These are phyloP conservation scores for Lithospermum erythrorhizon DNA, from an alignment of 257 asterid genomes.

Conservation along the genomic window DNA sequence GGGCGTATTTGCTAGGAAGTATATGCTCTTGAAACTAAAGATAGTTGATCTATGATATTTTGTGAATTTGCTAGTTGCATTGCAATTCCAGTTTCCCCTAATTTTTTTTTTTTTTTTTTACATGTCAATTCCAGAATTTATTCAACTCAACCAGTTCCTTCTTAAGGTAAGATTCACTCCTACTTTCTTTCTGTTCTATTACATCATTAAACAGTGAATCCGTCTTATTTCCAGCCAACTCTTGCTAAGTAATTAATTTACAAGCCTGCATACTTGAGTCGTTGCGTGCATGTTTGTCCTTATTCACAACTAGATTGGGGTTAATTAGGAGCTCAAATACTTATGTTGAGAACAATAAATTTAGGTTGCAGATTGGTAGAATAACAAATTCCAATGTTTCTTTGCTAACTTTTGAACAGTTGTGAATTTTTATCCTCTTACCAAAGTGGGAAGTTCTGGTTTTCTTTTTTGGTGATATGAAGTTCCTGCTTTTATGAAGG, in stretches of 20 bases:
- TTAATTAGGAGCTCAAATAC: not conserved
- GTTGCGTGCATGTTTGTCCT: not conserved
- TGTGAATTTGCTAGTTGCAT: too few species aligned
- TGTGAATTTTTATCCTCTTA: not conserved
- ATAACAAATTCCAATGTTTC: not conserved
- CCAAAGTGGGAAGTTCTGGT: not conserved
- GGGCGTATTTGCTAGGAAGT: too few species aligned
- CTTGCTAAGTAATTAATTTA: not conserved
- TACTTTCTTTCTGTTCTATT: not conserved
- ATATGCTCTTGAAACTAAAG: not conserved
- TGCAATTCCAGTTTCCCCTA: not conserved
- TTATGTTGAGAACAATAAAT: not conserved
- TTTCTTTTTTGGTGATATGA: too few species aligned
- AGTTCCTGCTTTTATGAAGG: not conserved
- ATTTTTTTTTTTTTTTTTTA: not conserved
- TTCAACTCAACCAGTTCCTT: conserved; percentile 70
- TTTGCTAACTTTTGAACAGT: not conserved
- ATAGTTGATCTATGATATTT: not conserved
- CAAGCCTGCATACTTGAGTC: not conserved
- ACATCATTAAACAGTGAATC: not conserved
- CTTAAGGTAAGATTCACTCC: conserved; percentile 44
- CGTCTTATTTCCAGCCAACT: not conserved
- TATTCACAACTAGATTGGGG: not conserved
- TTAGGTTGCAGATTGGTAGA: too few species aligned
- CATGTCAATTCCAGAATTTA: conserved; percentile 45